Percentiles rank a stretch among this genome's conserved stretches.
These are phyloP conservation scores for Echinochloa phyllopogon DNA, from an alignment of 176 grass and related monocot genomes.

Conservation along the genomic window DNA sequence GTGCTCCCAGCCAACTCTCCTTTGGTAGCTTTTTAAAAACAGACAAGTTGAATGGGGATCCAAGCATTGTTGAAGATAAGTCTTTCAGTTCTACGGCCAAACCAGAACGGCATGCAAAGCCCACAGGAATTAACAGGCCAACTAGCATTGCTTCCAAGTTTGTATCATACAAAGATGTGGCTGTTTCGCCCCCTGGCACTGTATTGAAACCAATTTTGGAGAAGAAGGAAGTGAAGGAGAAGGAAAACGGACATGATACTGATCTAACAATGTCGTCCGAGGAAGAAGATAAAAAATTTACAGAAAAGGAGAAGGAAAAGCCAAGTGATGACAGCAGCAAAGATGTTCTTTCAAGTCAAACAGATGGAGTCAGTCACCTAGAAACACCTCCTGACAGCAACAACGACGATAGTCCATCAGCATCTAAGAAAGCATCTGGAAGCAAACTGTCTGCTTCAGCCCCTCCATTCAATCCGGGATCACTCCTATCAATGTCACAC, in stretches of 20 bases:
- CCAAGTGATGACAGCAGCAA: conserved; percentile 52
- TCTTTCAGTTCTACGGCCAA: conserved; percentile 14
- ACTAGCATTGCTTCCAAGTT: conserved; percentile 75
- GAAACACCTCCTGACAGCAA: conserved; percentile 60
- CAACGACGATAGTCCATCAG: conserved; percentile 50
- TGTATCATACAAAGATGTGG: conserved; percentile 97
- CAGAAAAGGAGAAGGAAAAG: conserved; percentile 58
- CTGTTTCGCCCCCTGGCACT: conserved; percentile 81
- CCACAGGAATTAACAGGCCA: conserved; percentile 47
- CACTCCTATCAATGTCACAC: conserved; percentile 69
- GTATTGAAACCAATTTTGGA: conserved; percentile 78
- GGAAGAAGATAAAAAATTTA: conserved; percentile 59
- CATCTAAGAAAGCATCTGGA: conserved; percentile 60
- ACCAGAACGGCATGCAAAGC: conserved; percentile 43
- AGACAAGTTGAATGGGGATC: conserved; percentile 50
- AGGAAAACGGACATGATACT: conserved; percentile 40
- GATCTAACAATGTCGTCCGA: conserved; percentile 44
- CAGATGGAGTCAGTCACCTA: conserved; percentile 34
- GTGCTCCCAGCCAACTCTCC: conserved; percentile 41
- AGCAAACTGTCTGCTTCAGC: conserved; percentile 99
- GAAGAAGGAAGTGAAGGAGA: conserved; percentile 58
- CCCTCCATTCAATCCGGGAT: conserved; percentile 93
- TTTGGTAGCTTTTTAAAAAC: conserved; percentile 50
- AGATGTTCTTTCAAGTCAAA: conserved; percentile 51
- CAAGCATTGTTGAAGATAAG: conserved; percentile 48